Evolutionary conservation across 306 rosid genomes (phyloP).

Genomic region (Lupinus albus): DNA sequence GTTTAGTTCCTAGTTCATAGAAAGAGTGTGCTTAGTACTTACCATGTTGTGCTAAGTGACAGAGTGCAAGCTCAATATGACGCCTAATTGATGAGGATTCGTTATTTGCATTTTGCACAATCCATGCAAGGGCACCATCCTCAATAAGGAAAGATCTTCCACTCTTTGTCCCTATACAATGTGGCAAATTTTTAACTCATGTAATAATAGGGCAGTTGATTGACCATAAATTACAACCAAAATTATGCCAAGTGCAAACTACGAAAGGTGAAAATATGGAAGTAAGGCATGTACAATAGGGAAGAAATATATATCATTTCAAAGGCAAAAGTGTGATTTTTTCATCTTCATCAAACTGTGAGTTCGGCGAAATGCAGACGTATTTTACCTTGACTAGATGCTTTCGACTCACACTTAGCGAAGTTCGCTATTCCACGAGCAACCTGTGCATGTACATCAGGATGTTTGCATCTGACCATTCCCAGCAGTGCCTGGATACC

Average conservation of each 20-base stretch:
- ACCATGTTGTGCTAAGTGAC: conserved; percentile 98
- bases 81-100: conserved; percentile 90
- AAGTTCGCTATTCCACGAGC: conserved; percentile 98
- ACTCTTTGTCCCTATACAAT: conserved; percentile 67
- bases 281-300: conserved; percentile 31
- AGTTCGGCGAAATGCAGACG: conserved; percentile 21
- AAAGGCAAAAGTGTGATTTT: conserved; percentile 14
- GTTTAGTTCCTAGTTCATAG: conserved; percentile 27
- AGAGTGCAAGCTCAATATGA: conserved; percentile 93
- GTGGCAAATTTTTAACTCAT: conserved; percentile 30
- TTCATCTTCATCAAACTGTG: conserved; percentile 3
- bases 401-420: conserved; percentile 94
- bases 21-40: conserved; percentile 30
- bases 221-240: conserved; percentile 9
- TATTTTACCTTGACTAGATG: conserved; percentile 80
- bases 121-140: conserved; percentile 97
- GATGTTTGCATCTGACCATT: conserved; percentile 95
- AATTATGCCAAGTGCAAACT: conserved; percentile 23
- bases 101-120: conserved; percentile 89
- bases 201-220: conserved; percentile 8
- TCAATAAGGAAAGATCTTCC: conserved; percentile 89
- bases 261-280: conserved; percentile 22
- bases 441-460: conserved; percentile 98
- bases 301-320: conserved; percentile 24
- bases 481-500: conserved; percentile 91